A percentile compares a stretch with the other conserved stretches of the same genome.
phyloP scores from a whole-genome alignment of 2,329 filamentous ascomycete species.

The Colletotrichum siamense region DNA sequence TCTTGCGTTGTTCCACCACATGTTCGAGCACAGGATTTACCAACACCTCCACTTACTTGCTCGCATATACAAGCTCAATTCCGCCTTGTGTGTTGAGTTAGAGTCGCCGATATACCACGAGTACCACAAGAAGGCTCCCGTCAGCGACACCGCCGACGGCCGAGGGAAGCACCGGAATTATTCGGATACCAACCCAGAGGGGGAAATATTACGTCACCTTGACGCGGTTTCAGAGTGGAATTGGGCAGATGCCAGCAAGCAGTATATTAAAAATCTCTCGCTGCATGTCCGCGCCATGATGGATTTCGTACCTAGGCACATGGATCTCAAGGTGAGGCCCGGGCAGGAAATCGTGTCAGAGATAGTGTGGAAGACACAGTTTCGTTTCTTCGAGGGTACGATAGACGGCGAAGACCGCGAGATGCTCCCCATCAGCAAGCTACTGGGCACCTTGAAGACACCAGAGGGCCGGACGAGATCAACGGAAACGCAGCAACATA shows the following conservation, averaged over 20 bases:
- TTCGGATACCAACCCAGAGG: neutral
- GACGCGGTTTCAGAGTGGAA: neutral
- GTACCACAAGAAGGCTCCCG: neutral
- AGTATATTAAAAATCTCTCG: neutral
- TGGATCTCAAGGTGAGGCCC: neutral
- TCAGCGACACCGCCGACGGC: neutral
- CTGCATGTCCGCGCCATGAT: neutral
- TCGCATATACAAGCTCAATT: neutral
- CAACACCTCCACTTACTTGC: neutral
- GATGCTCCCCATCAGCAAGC: neutral
- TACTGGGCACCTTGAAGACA: neutral
- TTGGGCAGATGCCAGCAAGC: neutral
- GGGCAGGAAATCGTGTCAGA: neutral
- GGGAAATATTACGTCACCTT: neutral
- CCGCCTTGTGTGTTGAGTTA: neutral
- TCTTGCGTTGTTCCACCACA: neutral
- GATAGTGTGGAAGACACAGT: neutral
- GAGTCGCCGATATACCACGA: neutral
- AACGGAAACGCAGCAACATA: neutral
- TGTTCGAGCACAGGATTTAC: neutral
- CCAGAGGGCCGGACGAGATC: neutral
- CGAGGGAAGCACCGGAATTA: neutral
- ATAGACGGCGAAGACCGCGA: neutral
- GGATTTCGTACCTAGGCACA: neutral
- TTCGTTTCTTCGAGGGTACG: neutral